Percentiles rank a stretch among this genome's conserved stretches.
phyloP scores from a whole-genome alignment of 768 basidiomycete genomes.

The Pleurotus djamor region DNA sequence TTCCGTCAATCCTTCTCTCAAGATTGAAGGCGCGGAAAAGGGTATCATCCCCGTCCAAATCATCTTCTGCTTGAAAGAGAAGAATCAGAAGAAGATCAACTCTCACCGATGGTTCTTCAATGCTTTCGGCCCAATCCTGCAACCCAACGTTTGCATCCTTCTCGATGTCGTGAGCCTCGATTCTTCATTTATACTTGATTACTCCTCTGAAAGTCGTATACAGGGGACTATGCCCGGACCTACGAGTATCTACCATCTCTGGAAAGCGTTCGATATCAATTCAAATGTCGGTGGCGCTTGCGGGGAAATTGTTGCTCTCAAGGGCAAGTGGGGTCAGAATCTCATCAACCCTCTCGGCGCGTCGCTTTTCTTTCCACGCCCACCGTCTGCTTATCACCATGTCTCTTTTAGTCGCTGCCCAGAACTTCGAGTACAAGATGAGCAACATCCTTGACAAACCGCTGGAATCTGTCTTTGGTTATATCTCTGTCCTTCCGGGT shows the following conservation, averaged over 20 bases:
- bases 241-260: slow-evolving; percentile 87
- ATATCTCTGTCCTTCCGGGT: slow-evolving; percentile 91
- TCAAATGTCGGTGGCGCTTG: slow-evolving; percentile 91
- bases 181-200: neutral
- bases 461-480: slow-evolving; percentile 86
- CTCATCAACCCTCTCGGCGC: slow-evolving; percentile 71
- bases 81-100: slow-evolving; percentile 96
- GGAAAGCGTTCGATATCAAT: slow-evolving; percentile 95
- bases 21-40: slow-evolving; percentile 76
- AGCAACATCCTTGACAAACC: slow-evolving; percentile 93
- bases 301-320: slow-evolving; percentile 93
- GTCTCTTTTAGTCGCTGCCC: slow-evolving; percentile 61
- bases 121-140: slow-evolving; percentile 77
- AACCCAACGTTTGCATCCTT: slow-evolving; percentile 90
- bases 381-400: neutral
- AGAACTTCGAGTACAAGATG: slow-evolving; percentile 96
- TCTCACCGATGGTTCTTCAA: slow-evolving; percentile 97
- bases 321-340: slow-evolving; percentile 78
- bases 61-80: slow-evolving; percentile 90
- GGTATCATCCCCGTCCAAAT: slow-evolving; percentile 88
- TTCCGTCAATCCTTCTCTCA: slow-evolving; percentile 76
- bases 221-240: slow-evolving; percentile 75
- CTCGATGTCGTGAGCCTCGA: slow-evolving; percentile 60
- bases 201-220: neutral
- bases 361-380: slow-evolving; percentile 2